These are phyloP conservation scores for Sindora glabra DNA, from an alignment of 306 rosid species.

Conservation along the genomic window DNA sequence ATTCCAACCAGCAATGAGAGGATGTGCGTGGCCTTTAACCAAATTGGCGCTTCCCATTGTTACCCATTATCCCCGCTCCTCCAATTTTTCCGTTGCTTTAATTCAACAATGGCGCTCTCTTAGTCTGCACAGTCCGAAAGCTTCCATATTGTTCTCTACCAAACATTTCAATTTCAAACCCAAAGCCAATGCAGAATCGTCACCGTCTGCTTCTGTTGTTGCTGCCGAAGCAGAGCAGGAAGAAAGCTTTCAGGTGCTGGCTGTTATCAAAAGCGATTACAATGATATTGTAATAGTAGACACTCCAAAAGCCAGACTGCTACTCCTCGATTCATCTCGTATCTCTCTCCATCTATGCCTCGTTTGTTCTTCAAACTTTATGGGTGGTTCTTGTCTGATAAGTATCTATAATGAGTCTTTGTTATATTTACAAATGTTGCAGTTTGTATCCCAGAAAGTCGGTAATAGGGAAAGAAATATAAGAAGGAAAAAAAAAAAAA, in stretches of 20 bases:
- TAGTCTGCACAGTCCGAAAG: neutral
- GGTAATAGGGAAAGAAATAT: neutral
- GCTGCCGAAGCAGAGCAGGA: conserved; percentile 26
- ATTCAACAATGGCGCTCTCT: neutral
- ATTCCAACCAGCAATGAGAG: conserved; percentile 17
- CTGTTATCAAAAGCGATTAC: conserved; percentile 41
- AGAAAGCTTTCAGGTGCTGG: conserved; percentile 40
- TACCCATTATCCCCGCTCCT: neutral
- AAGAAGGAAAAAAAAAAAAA: neutral
- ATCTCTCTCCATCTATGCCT: neutral
- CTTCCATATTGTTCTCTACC: neutral
- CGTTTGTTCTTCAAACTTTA: neutral
- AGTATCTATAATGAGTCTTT: neutral
- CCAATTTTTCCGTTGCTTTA: conserved; percentile 8
- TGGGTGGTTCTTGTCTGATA: neutral
- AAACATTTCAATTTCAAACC: too few relatives aligned
- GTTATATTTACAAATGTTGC: neutral
- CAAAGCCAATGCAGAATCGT: neutral
- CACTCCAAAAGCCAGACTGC: conserved; percentile 52
- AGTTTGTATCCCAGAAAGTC: neutral
- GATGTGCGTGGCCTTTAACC: conserved; percentile 18
- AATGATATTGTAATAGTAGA: conserved; percentile 73
- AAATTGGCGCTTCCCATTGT: conserved; percentile 10
- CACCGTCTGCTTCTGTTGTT: conserved; percentile 8
- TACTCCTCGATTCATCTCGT: conserved; percentile 80